Percentiles rank a stretch among this genome's conserved stretches.
These are phyloP conservation scores for Sabuloglossum arenarium DNA, from an alignment of 495 filamentous ascomycete species.

Conservation along the genomic window DNA sequence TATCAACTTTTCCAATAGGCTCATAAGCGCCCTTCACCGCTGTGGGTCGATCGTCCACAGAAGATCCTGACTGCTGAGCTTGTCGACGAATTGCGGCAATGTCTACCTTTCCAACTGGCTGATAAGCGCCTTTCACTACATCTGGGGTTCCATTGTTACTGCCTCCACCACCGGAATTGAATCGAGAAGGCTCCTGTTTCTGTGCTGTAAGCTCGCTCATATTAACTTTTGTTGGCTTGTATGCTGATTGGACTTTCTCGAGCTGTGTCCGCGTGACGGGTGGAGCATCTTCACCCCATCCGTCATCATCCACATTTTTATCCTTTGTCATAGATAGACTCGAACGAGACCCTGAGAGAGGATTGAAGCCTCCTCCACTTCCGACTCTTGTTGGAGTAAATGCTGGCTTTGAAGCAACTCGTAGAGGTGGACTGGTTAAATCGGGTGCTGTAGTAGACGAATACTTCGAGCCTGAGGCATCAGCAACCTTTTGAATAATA, in stretches of 20 bases:
- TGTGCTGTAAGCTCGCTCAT: constrained; percentile 53
- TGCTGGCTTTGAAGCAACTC: constrained; percentile 65
- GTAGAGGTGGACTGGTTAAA: constrained; percentile 33
- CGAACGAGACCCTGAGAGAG: constrained; percentile 29
- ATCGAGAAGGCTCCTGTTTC: constrained; percentile 38
- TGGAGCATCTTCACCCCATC: constrained; percentile 92
- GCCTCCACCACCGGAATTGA: constrained; percentile 16
- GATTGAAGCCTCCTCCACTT: constrained; percentile 38
- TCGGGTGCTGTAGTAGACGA: constrained; percentile 36
- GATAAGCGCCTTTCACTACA: constrained; percentile 77
- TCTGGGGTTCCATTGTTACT: constrained; percentile 26
- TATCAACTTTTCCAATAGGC: constrained; percentile 86
- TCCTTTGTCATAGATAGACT: constrained; percentile 16
- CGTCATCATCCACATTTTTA: constrained; percentile 45
- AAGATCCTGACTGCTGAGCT: constrained; percentile 38
- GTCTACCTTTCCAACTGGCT: constrained; percentile 89
- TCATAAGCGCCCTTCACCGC: constrained; percentile 82
- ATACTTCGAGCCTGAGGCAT: constrained; percentile 91
- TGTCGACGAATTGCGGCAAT: constrained; percentile 73
- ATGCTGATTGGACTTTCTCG: constrained; percentile 85
- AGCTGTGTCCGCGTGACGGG: constrained; percentile 65
- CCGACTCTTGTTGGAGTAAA: constrained; percentile 55
- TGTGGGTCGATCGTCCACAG: constrained; percentile 52
- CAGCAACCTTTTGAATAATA: constrained; percentile 86
- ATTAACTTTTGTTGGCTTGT: constrained; percentile 85